Conservation (phyloP, 768 basidiomycete genomes). For the Tricholoma matsutake region DNA sequence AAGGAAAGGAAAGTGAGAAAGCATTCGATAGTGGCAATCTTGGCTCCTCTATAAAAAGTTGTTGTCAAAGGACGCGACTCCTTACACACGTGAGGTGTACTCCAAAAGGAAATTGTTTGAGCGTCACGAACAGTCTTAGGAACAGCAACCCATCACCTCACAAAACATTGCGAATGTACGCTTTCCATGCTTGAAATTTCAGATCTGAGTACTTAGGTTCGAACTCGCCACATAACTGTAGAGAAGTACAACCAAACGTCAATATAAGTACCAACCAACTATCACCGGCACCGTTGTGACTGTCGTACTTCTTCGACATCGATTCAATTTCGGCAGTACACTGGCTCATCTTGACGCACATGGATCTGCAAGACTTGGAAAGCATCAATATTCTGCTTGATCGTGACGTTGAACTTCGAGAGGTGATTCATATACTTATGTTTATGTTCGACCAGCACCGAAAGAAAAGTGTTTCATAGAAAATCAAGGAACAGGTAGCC, state of each 20-base stretch:
- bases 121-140: too few relatives aligned
- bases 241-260: not conserved
- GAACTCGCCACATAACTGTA: too few relatives aligned
- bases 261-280: not conserved
- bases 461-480: slow-evolving; percentile 39
- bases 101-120: not conserved
- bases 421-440: slow-evolving; percentile 41
- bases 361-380: slow-evolving; percentile 57
- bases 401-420: slow-evolving; percentile 58
- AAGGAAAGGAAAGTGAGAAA: not conserved
- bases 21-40: not conserved
- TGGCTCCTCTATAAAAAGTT: not conserved
- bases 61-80: not conserved
- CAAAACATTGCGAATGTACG: too few relatives aligned
- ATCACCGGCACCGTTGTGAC: not conserved
- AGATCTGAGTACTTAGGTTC: too few relatives aligned
- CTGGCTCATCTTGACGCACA: slow-evolving; percentile 19
- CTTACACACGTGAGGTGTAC: not conserved
- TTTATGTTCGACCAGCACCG: not conserved
- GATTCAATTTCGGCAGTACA: not conserved
- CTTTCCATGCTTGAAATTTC: not conserved
- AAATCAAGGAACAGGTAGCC: slow-evolving; percentile 74
- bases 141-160: too few relatives aligned
- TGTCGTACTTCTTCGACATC: too few relatives aligned
- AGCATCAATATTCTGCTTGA: slow-evolving; percentile 59